A percentile compares a stretch with the other conserved stretches of the same genome.
Evolutionary conservation across 345 rosid species (phyloP).

Genomic region (Sisymbrium irio): DNA sequence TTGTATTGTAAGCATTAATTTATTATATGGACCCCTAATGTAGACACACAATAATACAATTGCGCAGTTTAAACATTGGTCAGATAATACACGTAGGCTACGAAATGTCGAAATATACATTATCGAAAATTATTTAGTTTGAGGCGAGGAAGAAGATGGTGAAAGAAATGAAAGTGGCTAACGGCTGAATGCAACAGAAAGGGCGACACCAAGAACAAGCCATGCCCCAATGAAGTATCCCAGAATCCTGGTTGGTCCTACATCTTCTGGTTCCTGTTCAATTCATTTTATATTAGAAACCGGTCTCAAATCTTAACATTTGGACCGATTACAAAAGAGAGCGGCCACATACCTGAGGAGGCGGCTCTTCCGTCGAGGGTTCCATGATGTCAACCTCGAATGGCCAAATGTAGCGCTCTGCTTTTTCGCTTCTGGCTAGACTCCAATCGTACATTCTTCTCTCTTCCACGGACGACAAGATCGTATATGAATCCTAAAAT

Average conservation of each 20-base stretch:
- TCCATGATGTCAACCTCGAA: conserved; percentile 57
- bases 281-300: not conserved
- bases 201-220: conserved; percentile 50
- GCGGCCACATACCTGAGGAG: conserved; percentile 46
- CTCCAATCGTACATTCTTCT: conserved; percentile 96
- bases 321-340: not conserved
- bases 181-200: conserved; percentile 59
- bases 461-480: conserved; percentile 64
- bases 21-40: no score
- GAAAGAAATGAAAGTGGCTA: conserved; percentile 16
- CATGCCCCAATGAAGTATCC: conserved; percentile 75
- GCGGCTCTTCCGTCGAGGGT: conserved; percentile 48
- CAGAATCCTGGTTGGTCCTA: conserved; percentile 61
- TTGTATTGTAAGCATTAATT: not conserved
- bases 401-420: conserved; percentile 76
- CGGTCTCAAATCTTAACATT: no score
- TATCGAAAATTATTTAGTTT: not conserved
- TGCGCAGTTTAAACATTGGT: not conserved
- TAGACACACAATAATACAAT: not conserved
- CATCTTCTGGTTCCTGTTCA: conserved; percentile 72
- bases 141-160: not conserved
- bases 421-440: conserved; percentile 55
- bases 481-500: conserved; percentile 60
- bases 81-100: not conserved
- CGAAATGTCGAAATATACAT: not conserved